Base-by-base conservation (phyloP, 2,329 filamentous ascomycete species). In the Colletotrichum sp. region DNA sequence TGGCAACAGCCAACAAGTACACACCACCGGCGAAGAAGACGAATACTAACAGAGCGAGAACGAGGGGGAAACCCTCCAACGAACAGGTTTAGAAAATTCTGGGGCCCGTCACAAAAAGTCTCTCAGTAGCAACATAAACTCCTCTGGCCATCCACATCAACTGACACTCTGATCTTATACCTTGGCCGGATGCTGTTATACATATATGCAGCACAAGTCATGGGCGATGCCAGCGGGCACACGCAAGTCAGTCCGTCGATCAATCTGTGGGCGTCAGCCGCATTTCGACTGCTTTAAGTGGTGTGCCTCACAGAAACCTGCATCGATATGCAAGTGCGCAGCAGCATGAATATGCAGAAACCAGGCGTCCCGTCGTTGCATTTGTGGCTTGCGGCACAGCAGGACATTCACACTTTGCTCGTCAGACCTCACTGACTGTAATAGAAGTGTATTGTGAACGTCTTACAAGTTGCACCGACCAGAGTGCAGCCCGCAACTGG, bases 321-420 rank as follows among this genome's bases (percentile, higher is more conserved):
- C 72, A 34, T 71, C 48, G 13, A 8, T 43, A 65, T 58, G 26
- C 63, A 58, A 13, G 26, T 38, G 6, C 4, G 38, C 61, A 24
- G 60, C 67, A 48, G 71, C 71, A 71, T 74, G 67, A 74, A 71
- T 10, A 26, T 74, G 58, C 65, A 73, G 71, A 73, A 69, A 69
- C 55, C 65, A 24, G 65, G 55, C 55, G 55, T 55, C 36, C 55
- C 36, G 71, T 24, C 26, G 28, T 48, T 30, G 36, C 61, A 21
- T 26, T 38, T 18, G 57, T 60, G 16, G 61, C 43, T 28, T 43
- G 60, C 43, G 30, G 57, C 43, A n/a, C 52, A 60, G 38, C 34
- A 52, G 52, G 52, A n/a, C 36, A 66, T 36, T 36, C 28, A 28
- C 34, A 28, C 18, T n/a, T 24, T 16, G 24, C 66, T 52, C 43